These are phyloP conservation scores for Xerocomus brunneocitrinus DNA, from an alignment of 768 basidiomycete genomes.

Conservation along the genomic window DNA sequence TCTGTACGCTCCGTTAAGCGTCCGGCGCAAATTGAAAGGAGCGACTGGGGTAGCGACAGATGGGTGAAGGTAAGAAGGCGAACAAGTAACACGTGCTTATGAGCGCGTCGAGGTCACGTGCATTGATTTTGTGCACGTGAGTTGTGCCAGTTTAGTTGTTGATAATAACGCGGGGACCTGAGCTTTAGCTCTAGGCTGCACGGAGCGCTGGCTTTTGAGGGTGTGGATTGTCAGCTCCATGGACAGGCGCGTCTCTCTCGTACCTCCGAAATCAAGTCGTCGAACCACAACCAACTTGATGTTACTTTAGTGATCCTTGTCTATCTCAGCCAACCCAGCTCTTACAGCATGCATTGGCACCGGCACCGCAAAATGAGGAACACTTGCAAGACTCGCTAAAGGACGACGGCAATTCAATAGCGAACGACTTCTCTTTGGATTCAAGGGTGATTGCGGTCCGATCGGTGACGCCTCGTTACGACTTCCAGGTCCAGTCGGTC, in stretches of 20 bases:
- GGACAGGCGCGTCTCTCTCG: conserved; percentile 38
- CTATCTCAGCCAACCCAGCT: conserved; percentile 56
- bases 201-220: not conserved
- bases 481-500: conserved; percentile 27
- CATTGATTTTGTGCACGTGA: conserved; percentile 22
- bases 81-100: conserved; percentile 21
- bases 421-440: conserved; percentile 38
- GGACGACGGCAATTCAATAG: conserved; percentile 18
- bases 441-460: conserved; percentile 35
- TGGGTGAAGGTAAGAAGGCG: conserved; percentile 3
- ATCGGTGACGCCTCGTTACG: conserved; percentile 44
- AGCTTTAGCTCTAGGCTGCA: not conserved
- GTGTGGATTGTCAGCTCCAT: conserved; percentile 19
- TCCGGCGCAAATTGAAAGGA: conserved; percentile 26
- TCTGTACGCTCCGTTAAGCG: conserved; percentile 13
- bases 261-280: not conserved
- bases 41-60: conserved; percentile 15
- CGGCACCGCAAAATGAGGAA: conserved; percentile 15
- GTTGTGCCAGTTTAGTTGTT: not conserved
- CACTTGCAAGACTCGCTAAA: conserved; percentile 11
- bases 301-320: conserved; percentile 35
- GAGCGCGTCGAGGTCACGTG: conserved; percentile 29
- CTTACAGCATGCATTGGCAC: conserved; percentile 42
- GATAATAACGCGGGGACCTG: not conserved
- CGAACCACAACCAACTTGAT: not conserved